phyloP scores from a whole-genome alignment of 2,329 filamentous ascomycete species.

The Byssochlamys sp. region DNA sequence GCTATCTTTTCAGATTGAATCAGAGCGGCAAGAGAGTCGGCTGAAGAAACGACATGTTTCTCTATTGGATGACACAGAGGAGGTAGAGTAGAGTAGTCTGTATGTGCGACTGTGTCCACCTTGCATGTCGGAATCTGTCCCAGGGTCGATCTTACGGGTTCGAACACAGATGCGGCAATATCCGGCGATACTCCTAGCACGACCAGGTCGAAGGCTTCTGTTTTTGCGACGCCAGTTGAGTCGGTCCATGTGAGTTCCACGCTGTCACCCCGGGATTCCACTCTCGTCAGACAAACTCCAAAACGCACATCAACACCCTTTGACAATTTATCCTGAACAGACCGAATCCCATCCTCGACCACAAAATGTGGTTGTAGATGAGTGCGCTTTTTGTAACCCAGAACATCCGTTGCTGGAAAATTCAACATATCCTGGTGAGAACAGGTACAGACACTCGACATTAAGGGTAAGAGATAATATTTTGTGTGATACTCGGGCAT shows the following conservation, averaged over 20 bases:
- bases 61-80: constrained; percentile 2
- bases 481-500: constrained; percentile 40
- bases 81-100: constrained; percentile 16
- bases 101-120: constrained; percentile 43
- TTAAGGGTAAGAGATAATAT: constrained; percentile 46
- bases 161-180: constrained; percentile 42
- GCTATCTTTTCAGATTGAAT: not conserved
- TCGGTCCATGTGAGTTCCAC: constrained; percentile 5
- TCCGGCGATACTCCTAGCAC: constrained; percentile 49
- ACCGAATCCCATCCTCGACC: constrained; percentile 12
- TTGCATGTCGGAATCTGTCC: constrained; percentile 38
- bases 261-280: constrained; percentile 1
- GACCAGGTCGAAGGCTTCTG: constrained; percentile 42
- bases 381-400: constrained; percentile 13
- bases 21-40: constrained; percentile 4
- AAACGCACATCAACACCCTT: constrained; percentile 7
- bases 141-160: constrained; percentile 31
- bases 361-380: constrained; percentile 13
- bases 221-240: constrained; percentile 3
- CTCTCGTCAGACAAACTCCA: constrained; percentile 5
- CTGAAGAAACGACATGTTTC: not conserved
- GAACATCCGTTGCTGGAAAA: constrained; percentile 13
- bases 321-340: constrained; percentile 9
- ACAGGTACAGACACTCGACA: constrained; percentile 39
- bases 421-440: constrained; percentile 13